A percentile compares a stretch with the other conserved stretches of the same genome.
phyloP scores from a whole-genome alignment of 2,329 filamentous ascomycete species.

The Diaporthe australafricana region DNA sequence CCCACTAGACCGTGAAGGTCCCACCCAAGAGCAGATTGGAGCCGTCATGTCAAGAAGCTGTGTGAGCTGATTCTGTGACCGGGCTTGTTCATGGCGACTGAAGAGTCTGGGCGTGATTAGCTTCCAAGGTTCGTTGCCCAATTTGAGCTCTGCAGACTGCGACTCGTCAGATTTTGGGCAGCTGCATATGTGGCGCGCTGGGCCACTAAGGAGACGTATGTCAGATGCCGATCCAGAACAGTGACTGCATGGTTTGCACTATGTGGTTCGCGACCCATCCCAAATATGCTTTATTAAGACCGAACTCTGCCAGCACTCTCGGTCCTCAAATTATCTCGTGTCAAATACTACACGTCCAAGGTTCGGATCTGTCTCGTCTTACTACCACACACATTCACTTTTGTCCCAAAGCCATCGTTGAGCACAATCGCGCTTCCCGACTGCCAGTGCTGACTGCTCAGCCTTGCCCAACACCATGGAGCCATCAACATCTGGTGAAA shows the following conservation, averaged over 20 bases:
- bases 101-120: too few relatives aligned
- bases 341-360: neutral
- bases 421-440: too few relatives aligned
- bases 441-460: too few relatives aligned
- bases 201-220: too few relatives aligned
- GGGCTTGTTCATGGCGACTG: too few relatives aligned
- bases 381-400: neutral
- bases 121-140: too few relatives aligned
- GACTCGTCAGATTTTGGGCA: neutral
- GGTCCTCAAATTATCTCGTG: neutral
- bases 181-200: neutral
- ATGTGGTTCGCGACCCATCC: neutral
- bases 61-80: neutral
- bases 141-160: neutral
- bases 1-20: too few relatives aligned
- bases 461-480: neutral
- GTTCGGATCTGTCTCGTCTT: neutral
- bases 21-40: too few relatives aligned
- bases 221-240: neutral
- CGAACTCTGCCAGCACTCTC: too few relatives aligned
- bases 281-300: neutral
- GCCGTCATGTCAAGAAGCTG: too few relatives aligned
- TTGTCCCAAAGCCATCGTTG: too few relatives aligned
- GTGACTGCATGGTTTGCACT: neutral
- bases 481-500: neutral